phyloP scores from a whole-genome alignment of 2,329 filamentous ascomycete species.

The Volutella citrinella region DNA sequence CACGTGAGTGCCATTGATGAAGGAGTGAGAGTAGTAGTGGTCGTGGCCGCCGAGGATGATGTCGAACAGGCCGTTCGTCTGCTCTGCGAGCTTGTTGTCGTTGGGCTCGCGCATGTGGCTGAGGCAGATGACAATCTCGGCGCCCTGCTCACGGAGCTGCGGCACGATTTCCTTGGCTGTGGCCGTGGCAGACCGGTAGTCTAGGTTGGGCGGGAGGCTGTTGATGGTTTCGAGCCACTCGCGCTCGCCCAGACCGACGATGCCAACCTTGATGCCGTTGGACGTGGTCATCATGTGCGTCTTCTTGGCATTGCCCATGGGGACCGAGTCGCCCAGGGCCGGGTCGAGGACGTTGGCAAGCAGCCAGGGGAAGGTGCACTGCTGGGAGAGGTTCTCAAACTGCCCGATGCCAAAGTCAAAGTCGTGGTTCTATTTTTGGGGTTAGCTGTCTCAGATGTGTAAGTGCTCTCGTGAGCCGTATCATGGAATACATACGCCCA shows the following conservation, averaged over 20 bases:
- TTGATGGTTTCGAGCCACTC: constrained; percentile 93
- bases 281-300: constrained; percentile 76
- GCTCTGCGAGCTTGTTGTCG: constrained; percentile 78
- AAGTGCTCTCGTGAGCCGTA: too few relatives aligned
- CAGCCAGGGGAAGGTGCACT: constrained; percentile 86
- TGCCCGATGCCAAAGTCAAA: constrained; percentile 87
- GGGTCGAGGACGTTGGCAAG: constrained; percentile 86
- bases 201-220: constrained; percentile 73
- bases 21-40: constrained; percentile 77
- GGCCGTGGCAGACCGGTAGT: constrained; percentile 75
- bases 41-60: constrained; percentile 88
- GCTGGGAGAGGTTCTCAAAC: constrained; percentile 67
- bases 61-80: constrained; percentile 72
- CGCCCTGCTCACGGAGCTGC: constrained; percentile 68
- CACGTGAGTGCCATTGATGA: constrained; percentile 78
- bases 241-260: constrained; percentile 81
- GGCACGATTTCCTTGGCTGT: constrained; percentile 76
- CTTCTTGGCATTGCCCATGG: constrained; percentile 72
- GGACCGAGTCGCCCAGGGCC: constrained; percentile 69
- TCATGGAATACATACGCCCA: too few relatives aligned
- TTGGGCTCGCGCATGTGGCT: constrained; percentile 88
- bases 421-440: constrained; percentile 90
- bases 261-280: constrained; percentile 80
- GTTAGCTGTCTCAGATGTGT: too few relatives aligned
- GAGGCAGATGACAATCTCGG: constrained; percentile 77